Evolutionary conservation across 2,329 filamentous ascomycete genomes (phyloP).

Genomic region (Hypoxylon sp.): DNA sequence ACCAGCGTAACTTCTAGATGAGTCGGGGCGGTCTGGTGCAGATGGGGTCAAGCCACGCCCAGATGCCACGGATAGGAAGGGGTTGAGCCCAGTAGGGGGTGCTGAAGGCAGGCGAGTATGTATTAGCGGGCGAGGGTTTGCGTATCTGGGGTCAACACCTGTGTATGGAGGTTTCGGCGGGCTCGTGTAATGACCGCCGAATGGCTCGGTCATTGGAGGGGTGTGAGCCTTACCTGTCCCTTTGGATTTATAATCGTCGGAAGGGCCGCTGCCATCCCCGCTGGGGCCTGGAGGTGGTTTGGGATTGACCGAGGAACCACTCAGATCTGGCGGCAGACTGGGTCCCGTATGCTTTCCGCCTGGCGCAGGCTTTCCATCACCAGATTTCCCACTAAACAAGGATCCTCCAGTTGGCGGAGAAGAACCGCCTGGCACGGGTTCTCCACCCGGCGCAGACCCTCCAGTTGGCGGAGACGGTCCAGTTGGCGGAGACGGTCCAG

Average conservation of each 20-base stretch:
- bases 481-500: too few relatives aligned
- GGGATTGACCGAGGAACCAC: too few relatives aligned
- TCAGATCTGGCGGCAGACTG: too few relatives aligned
- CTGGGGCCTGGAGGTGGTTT: neutral
- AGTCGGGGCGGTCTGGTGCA: constrained; percentile 42
- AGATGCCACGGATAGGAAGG: constrained; percentile 46
- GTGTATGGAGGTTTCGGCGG: constrained; percentile 30
- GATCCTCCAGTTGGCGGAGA: too few relatives aligned
- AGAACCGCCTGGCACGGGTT: too few relatives aligned
- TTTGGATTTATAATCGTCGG: neutral
- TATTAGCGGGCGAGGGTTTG: constrained; percentile 29
- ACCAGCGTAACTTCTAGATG: constrained; percentile 51
- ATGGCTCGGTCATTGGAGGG: constrained; percentile 26
- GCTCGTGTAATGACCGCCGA: constrained; percentile 14
- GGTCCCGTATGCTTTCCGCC: too few relatives aligned
- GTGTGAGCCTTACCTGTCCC: constrained; percentile 14
- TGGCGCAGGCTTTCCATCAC: too few relatives aligned
- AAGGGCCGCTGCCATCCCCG: neutral
- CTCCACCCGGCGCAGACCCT: too few relatives aligned
- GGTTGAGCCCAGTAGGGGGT: constrained; percentile 31
- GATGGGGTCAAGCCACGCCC: constrained; percentile 41
- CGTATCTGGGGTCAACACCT: constrained; percentile 25
- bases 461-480: too few relatives aligned
- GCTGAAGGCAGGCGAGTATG: constrained; percentile 39
- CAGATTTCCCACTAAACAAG: too few relatives aligned